Conservation (phyloP, 805 yeast genomes). For the Candida boleticola region DNA sequence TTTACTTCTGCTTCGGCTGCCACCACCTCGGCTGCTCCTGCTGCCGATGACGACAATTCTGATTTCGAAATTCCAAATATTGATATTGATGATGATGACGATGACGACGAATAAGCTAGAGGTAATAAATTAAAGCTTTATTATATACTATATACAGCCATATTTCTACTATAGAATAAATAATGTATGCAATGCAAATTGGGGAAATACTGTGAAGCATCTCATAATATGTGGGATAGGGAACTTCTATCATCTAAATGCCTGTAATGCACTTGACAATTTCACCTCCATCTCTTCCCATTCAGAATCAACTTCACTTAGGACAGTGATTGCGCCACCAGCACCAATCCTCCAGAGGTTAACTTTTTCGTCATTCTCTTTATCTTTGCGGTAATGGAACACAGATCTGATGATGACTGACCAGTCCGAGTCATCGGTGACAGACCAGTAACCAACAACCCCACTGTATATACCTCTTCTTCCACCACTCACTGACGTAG, state of each 20-base stretch:
- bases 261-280: slow-evolving; percentile 74
- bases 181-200: no score
- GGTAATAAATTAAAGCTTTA: no score
- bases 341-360: slow-evolving; percentile 86
- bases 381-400: slow-evolving; percentile 59
- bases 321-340: slow-evolving; percentile 95
- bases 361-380: slow-evolving; percentile 16
- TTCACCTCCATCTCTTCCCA: slow-evolving; percentile 90
- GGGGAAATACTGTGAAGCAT: no score
- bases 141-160: no score
- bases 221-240: slow-evolving; percentile 8
- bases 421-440: slow-evolving; percentile 89
- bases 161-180: no score
- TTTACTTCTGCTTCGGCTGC: background rate
- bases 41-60: slow-evolving; percentile 32
- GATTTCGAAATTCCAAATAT: slow-evolving; percentile 54
- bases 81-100: slow-evolving; percentile 44
- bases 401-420: slow-evolving; percentile 89
- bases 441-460: slow-evolving; percentile 92
- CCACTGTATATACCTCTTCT: slow-evolving; percentile 91
- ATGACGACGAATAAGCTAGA: no score
- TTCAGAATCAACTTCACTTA: slow-evolving; percentile 80
- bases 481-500: slow-evolving; percentile 28
- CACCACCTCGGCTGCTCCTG: background rate
- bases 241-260: slow-evolving; percentile 39